Evolutionary conservation across 2,329 filamentous ascomycete genomes (phyloP), one percentile per base, ranked within the genome.

Genomic region (Colletotrichum tanaceti): DNA sequence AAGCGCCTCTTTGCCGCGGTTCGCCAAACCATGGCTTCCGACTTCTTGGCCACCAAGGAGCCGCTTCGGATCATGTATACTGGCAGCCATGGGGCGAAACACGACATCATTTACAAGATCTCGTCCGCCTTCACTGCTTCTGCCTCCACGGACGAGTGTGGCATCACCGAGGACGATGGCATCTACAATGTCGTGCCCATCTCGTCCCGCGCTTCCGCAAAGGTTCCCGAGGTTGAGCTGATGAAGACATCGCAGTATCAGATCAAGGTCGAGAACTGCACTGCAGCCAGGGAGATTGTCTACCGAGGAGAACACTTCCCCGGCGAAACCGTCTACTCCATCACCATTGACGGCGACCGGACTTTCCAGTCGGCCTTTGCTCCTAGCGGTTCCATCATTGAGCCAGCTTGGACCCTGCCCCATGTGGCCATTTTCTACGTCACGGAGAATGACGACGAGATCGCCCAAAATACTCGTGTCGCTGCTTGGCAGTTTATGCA

Each of bases 161-260:
- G 47, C 20, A 70, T 75, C 35, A 54, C 50, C 9, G 54, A 58
- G 22, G 60, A 54, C 18, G 83, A 83, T 50, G 82, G 82, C 38
- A 75, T 85, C 39, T 86, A 84, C 75, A 86, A 84, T 74, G 83
- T 86, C 50, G 81, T 86, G 52, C 83, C 83, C 18, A 80, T 85
- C 62, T 82, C 83, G 4, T 81, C 81, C 1, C 85, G 85, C 73
- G 83, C 83, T 13, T 81, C 80, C 14, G 74, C 78, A 52, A 77
- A 78, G 50, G 78, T 80, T 16, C 83, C 83, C 1, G 83, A 86
- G 65, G 82, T 86, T 22, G 83, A 86, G 73, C 80, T 86, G 57
- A 84, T 86, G 77, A 82, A 84, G 61, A 84, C 83, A 9, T 84
- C 83, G 39, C 81, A 80, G 14, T 83, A 81, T 67, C 83, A 86